Percentiles rank a stretch among this genome's conserved stretches.
phyloP scores from a whole-genome alignment of 2,329 filamentous ascomycete species.

The Rutstroemia sp. region DNA sequence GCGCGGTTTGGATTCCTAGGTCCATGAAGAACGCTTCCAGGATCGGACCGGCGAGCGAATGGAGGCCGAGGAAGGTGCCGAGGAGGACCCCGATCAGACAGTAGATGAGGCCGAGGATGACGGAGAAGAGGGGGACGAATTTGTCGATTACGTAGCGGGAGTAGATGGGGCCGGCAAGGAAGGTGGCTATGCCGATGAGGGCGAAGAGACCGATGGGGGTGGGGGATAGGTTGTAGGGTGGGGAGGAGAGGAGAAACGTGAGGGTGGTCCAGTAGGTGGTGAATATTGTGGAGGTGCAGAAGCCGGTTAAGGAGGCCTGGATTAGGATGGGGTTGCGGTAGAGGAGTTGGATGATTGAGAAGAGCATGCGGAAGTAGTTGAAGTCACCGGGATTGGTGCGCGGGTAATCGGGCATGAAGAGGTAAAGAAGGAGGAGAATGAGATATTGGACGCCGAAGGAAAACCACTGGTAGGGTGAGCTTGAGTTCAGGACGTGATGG shows the following conservation, averaged over 20 bases:
- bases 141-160: conserved; percentile 63
- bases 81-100: conserved; percentile 55
- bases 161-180: conserved; percentile 61
- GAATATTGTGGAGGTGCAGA: conserved; percentile 54
- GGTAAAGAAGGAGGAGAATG: conserved; percentile 57
- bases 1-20: conserved; percentile 63
- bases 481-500: background rate
- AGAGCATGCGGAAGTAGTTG: conserved; percentile 59
- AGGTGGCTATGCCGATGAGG: conserved; percentile 65
- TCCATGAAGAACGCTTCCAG: conserved; percentile 66
- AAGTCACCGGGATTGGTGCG: conserved; percentile 59
- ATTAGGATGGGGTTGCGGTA: conserved; percentile 59
- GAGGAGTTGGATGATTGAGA: conserved; percentile 56
- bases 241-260: conserved; percentile 67
- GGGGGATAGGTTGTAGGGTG: conserved; percentile 61
- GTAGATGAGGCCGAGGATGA: conserved; percentile 53
- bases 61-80: conserved; percentile 60
- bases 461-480: conserved; percentile 46
- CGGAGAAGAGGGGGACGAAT: conserved; percentile 60
- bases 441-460: conserved; percentile 63
- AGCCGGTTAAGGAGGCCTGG: conserved; percentile 60
- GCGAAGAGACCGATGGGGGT: conserved; percentile 71
- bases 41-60: conserved; percentile 62
- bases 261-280: conserved; percentile 68
- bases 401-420: conserved; percentile 77